Conservation (phyloP, 768 basidiomycete species). For the Tylopilus plumbeoviolaceoides region DNA sequence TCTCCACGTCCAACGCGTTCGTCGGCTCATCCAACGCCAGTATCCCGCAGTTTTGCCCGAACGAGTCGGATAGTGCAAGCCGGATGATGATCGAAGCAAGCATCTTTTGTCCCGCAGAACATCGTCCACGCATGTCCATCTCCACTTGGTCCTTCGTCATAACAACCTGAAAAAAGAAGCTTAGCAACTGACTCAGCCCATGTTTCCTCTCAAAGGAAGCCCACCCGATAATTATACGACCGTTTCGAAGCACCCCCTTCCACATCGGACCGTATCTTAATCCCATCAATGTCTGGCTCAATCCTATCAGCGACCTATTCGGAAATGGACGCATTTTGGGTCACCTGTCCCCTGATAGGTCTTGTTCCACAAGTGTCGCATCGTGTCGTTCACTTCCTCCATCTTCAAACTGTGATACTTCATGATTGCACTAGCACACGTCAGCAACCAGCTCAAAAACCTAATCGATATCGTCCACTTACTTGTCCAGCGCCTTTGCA, state of each 20-base stretch:
- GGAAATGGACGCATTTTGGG: constrained; percentile 13
- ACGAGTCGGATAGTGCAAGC: constrained; percentile 94
- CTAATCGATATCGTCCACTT: constrained; percentile 20
- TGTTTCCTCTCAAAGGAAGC: constrained; percentile 23
- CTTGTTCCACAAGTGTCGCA: constrained; percentile 97
- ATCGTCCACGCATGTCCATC: constrained; percentile 99
- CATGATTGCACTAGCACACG: constrained; percentile 82
- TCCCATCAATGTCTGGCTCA: constrained; percentile 90
- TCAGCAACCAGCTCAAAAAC: constrained; percentile 10
- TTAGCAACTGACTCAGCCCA: constrained; percentile 9
- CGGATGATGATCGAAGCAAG: constrained; percentile 97
- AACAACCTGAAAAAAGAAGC: constrained; percentile 61
- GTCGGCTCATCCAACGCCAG: constrained; percentile 97
- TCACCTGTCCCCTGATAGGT: constrained; percentile 97
- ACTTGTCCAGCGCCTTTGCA: constrained; percentile 96
- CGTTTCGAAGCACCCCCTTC: constrained; percentile 89
- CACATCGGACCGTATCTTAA: constrained; percentile 89
- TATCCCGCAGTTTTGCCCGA: constrained; percentile 97
- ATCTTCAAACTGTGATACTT: constrained; percentile 96
- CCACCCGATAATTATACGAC: constrained; percentile 94
- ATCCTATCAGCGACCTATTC: constrained; percentile 9
- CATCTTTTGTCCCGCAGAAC: constrained; percentile 98
- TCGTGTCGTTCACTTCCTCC: constrained; percentile 99
- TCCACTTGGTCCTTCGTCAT: constrained; percentile 99
- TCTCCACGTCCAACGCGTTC: constrained; percentile 91